Base-by-base conservation (phyloP, 345 rosid genomes). In the Abelmoschus esculentus region DNA sequence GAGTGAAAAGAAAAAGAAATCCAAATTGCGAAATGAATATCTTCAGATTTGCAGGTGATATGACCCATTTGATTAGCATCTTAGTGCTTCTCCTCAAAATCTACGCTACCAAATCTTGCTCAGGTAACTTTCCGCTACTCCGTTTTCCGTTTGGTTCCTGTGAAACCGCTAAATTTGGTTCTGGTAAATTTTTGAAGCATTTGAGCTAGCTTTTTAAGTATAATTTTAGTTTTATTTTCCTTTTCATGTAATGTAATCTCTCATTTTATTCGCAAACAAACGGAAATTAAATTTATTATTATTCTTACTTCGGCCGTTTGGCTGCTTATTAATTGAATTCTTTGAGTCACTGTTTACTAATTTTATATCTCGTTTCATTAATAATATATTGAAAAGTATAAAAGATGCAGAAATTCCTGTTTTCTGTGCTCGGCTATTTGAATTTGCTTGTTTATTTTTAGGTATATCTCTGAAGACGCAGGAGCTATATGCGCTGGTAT, bases 71-170 rank as follows among this genome's bases (percentile, higher is more conserved):
- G 78, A 83, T 85, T 75, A 91, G 96, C 64, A 83, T 91, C 72
- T 78, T 93, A 55, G 89, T 93, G 74, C 93, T 93, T 72, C 96
- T 93, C 74, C 98, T 93, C 83, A 93, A 93, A 85, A 93, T 93
- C 70, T 93, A 93, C 83, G 95, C 96, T 56, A 93, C 97, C 67
- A 91, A 88, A 71, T 88, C 98, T 4, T 93, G 97, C 72, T 91
- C 97, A 1, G 98, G 98, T 91, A 72, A 67, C 38, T n/a, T 57
- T 8, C 67, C 66, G 57, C 6, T 50, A 11, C 70, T 2, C 44
- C 46, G 1, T 2, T 28, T 68, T 66, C 80, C 44, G 70, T 71
- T 72, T 73, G 64, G 60, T 56, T 78, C 78, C 67, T 36, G 32
- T 28, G 67, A 75, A 75, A 61, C 60, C 70, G 13, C 50, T 5